Percentiles rank a stretch among this genome's conserved stretches.
Conservation (phyloP, 2,329 filamentous ascomycete species). For the Thelonectria rubi region DNA sequence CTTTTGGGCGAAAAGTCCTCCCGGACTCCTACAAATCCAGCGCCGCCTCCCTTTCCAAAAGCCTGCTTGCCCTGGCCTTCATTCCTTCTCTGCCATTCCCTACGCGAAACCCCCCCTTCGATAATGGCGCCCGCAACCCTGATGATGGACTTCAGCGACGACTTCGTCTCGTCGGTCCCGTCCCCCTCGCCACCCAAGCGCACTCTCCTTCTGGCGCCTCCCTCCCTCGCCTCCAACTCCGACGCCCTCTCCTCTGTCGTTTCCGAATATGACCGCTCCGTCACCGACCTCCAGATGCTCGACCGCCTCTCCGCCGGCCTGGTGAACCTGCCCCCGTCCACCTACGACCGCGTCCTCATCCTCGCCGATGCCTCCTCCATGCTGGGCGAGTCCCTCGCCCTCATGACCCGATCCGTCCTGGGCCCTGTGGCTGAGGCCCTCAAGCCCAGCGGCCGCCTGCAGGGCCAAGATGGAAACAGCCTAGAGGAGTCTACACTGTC, state of each 20-base stretch:
- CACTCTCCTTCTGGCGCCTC: constrained; percentile 88
- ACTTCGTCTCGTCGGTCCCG: constrained; percentile 53
- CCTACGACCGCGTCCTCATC: constrained; percentile 87
- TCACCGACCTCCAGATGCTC: constrained; percentile 96
- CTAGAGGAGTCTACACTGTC: constrained; percentile 47
- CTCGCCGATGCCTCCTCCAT: constrained; percentile 80
- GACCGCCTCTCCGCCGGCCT: constrained; percentile 88
- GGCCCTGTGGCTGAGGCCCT: constrained; percentile 74
- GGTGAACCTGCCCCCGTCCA: constrained; percentile 76
- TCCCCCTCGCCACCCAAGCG: constrained; percentile 52
- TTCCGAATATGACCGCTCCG: constrained; percentile 74
- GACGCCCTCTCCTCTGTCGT: constrained; percentile 78
- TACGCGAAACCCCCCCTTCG: constrained; percentile 6
- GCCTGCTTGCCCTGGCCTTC: constrained; percentile 11
- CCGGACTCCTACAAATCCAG: constrained; percentile 33
- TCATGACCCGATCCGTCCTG: constrained; percentile 75
- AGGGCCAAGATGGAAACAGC: constrained; percentile 75
- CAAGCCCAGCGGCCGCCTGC: constrained; percentile 72
- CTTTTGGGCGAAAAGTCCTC: constrained; percentile 38
- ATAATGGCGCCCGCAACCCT: constrained; percentile 62
- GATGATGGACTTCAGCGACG: constrained; percentile 64
- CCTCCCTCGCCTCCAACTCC: constrained; percentile 87
- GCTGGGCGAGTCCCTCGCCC: constrained; percentile 68
- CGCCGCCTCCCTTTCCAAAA: constrained; percentile 13
- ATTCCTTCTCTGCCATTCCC: constrained; percentile 3